Conservation (phyloP, 2,329 filamentous ascomycete species). For the Phaeosphaeriaceae sp. region DNA sequence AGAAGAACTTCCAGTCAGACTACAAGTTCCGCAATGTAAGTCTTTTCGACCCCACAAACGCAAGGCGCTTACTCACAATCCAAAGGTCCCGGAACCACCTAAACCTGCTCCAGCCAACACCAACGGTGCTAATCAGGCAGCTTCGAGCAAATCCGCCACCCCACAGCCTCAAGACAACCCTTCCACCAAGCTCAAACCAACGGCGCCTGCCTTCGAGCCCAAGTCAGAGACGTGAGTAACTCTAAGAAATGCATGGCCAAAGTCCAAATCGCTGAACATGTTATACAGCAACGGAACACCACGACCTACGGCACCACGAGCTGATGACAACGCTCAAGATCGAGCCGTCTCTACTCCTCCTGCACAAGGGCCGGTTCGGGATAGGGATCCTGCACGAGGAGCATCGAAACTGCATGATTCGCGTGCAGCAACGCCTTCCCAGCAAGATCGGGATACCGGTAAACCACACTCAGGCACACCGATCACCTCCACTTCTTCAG, state of each 20-base stretch:
- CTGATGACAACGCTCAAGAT: slow-evolving; percentile 21
- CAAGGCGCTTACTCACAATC: slow-evolving; percentile 14
- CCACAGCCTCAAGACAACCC: slow-evolving; percentile 51
- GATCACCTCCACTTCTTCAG: slow-evolving; percentile 15
- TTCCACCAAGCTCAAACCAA: slow-evolving; percentile 57
- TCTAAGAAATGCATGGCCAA: background rate
- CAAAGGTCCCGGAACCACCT: slow-evolving; percentile 28
- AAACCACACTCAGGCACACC: slow-evolving; percentile 11
- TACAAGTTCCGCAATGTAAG: slow-evolving; percentile 75
- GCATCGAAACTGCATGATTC: slow-evolving; percentile 15
- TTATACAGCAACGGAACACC: slow-evolving; percentile 40
- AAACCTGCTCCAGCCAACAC: slow-evolving; percentile 8
- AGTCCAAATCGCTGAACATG: slow-evolving; percentile 19
- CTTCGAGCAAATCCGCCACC: slow-evolving; percentile 46
- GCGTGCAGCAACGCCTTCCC: slow-evolving; percentile 19
- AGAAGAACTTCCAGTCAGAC: slow-evolving; percentile 74
- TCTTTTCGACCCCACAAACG: slow-evolving; percentile 7
- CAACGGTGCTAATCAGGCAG: slow-evolving; percentile 40
- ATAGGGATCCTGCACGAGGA: slow-evolving; percentile 19
- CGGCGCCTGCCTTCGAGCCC: slow-evolving; percentile 71
- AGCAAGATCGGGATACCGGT: slow-evolving; percentile 18
- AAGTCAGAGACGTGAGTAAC: slow-evolving; percentile 38
- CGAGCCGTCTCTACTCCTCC: slow-evolving; percentile 18
- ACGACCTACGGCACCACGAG: slow-evolving; percentile 22
- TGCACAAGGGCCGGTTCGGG: slow-evolving; percentile 25